Evolutionary conservation across 345 rosid species (phyloP).

Genomic region (Salix caprea): DNA sequence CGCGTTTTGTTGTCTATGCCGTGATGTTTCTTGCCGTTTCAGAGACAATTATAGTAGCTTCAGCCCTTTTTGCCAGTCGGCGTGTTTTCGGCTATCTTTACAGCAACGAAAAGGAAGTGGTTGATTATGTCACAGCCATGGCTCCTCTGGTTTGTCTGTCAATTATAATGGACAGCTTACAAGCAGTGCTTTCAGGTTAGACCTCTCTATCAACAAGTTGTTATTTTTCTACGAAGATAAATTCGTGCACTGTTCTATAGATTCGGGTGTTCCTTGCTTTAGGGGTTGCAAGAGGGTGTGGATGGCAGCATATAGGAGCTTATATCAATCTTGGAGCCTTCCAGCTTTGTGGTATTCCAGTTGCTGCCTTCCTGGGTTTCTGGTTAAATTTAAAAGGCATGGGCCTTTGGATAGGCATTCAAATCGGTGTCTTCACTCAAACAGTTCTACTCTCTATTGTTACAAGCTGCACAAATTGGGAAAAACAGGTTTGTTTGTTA

Average conservation of each 20-base stretch:
- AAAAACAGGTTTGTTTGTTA: constrained; percentile 12
- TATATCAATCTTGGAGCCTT: constrained; percentile 19
- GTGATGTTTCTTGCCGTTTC: constrained; percentile 15
- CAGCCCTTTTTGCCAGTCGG: constrained; percentile 13
- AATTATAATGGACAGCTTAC: constrained; percentile 21
- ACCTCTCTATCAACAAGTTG: background rate
- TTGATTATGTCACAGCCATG: constrained; percentile 19
- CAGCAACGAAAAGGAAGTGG: constrained; percentile 25
- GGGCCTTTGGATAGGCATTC: constrained; percentile 26
- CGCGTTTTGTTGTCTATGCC: constrained; percentile 14
- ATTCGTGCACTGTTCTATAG: background rate
- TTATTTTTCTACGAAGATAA: background rate
- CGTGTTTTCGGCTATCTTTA: constrained; percentile 17
- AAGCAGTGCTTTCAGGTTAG: constrained; percentile 23
- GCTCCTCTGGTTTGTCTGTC: constrained; percentile 25
- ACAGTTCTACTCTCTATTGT: constrained; percentile 7
- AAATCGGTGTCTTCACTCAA: constrained; percentile 12
- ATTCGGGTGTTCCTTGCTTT: background rate
- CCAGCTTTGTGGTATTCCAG: constrained; percentile 20
- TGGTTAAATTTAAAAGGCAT: constrained; percentile 14
- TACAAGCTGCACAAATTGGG: constrained; percentile 13
- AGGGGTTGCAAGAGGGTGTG: constrained; percentile 23
- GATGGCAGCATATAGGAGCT: constrained; percentile 24
- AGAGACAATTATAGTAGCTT: constrained; percentile 6
- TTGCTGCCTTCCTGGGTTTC: constrained; percentile 20